Evolutionary conservation across 495 filamentous ascomycete species (phyloP), one percentile per base, ranked within the genome.

Genomic region (Neurospora sp.): DNA sequence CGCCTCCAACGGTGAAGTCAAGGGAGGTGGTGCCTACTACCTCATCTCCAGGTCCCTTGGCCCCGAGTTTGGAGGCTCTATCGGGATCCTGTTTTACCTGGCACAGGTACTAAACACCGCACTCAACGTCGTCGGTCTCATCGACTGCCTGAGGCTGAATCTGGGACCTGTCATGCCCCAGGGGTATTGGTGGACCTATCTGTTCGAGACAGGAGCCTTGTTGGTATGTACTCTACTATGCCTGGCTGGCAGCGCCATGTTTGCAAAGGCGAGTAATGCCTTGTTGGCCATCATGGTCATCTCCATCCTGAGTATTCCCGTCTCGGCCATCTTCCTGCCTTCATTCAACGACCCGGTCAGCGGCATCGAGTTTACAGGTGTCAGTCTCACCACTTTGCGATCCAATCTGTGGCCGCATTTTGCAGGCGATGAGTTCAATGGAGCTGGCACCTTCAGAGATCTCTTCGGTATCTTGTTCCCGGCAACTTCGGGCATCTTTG

Each of bases 61-160:
- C 5, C 93, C 93, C 14, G 93, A 97, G 75, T 97, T 97, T 78
- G 93, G 93, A 39, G 93, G 93, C n/a, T 93, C 91, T 5, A 97
- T 97, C 69, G 93, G 93, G 4, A 82, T 96, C n/a, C 89, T 97
- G 10, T 95, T 96, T 79, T 97, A 95, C 78, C 82, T 96, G 18
- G 93, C 93, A 18, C 90, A 91, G 74, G 91, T 92, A 1, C 88
- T 97, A 78, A 96, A 96, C 79, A 95, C 93, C 3, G 92, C 91
- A 18, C 91, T 97, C 86, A 97, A 97, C 77, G 90, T 94, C 14
- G 92, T 96, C 39, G 93, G 93, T 81, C 85, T 97, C 71, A 88
- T 97, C 73, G 92, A 96, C 78, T 96, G 93, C 75, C 81, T 97
- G 53, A 89, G 86, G 70, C 85, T 94, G 71, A 95, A 96, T 73